phyloP scores from a whole-genome alignment of 2,329 filamentous ascomycete species.

The Canariomyces notabilis region DNA sequence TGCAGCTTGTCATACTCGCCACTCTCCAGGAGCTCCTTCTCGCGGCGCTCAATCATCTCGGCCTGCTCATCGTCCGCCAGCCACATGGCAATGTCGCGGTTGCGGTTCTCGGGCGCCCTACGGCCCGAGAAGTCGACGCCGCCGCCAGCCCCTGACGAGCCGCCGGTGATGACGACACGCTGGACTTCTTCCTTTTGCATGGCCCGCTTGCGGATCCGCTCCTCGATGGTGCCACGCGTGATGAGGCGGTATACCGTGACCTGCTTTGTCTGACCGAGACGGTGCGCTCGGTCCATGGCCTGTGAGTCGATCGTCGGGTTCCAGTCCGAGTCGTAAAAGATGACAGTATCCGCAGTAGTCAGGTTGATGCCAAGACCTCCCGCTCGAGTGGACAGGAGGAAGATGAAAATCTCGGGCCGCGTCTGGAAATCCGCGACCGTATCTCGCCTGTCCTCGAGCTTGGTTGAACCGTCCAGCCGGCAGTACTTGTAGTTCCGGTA shows the following conservation, averaged over 20 bases:
- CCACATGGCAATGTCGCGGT: slow-evolving; percentile 98
- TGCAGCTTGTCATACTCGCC: slow-evolving; percentile 59
- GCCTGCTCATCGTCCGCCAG: slow-evolving; percentile 95
- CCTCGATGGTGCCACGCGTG: slow-evolving; percentile 93
- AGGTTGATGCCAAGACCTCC: slow-evolving; percentile 98
- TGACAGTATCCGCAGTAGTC: slow-evolving; percentile 93
- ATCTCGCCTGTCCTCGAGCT: slow-evolving; percentile 92
- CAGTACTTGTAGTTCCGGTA: slow-evolving; percentile 99
- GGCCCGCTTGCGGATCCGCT: slow-evolving; percentile 93
- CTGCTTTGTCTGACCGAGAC: slow-evolving; percentile 90
- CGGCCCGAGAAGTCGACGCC: slow-evolving; percentile 96
- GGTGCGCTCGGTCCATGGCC: slow-evolving; percentile 97
- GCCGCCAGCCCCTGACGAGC: slow-evolving; percentile 52
- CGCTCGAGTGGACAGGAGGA: slow-evolving; percentile 90
- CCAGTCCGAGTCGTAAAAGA: slow-evolving; percentile 99
- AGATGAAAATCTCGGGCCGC: slow-evolving; percentile 91
- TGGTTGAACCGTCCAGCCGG: slow-evolving; percentile 91
- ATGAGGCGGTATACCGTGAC: slow-evolving; percentile 98
- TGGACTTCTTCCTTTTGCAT: slow-evolving; percentile 98
- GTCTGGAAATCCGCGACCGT: slow-evolving; percentile 97
- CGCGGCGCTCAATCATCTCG: slow-evolving; percentile 86
- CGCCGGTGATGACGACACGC: slow-evolving; percentile 90
- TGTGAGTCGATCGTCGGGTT: slow-evolving; percentile 98
- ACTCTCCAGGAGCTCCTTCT: slow-evolving; percentile 76
- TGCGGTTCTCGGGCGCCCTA: slow-evolving; percentile 79